A percentile compares a stretch with the other conserved stretches of the same genome.
phyloP scores from a whole-genome alignment of 2,329 filamentous ascomycete species.

The Parastagonospora nodorum region DNA sequence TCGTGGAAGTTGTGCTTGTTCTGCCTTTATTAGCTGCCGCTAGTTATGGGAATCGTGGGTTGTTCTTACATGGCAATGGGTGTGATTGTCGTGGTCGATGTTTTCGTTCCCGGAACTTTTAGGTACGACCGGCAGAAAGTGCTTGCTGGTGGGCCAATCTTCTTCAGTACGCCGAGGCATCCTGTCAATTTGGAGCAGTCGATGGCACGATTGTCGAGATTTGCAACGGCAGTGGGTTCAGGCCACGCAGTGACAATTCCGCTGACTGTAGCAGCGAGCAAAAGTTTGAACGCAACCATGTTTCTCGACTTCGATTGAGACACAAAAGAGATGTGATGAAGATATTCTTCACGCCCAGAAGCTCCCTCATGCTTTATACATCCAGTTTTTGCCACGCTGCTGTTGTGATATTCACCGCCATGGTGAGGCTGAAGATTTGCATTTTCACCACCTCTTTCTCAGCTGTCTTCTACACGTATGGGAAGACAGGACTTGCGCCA shows the following conservation, averaged over 20 bases:
- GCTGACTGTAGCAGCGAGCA: background rate
- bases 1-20: slow-evolving; percentile 1
- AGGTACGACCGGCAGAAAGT: slow-evolving; percentile 9
- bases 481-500: no score
- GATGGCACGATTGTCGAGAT: background rate
- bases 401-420: no score
- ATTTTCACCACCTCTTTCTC: no score
- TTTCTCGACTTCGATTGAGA: background rate
- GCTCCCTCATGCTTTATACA: no score
- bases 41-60: no score
- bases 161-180: slow-evolving; percentile 6
- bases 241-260: background rate
- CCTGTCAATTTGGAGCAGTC: slow-evolving; percentile 7
- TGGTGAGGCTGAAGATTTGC: no score
- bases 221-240: slow-evolving; percentile 1
- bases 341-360: no score
- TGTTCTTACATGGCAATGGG: slow-evolving; percentile 1
- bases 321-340: no score
- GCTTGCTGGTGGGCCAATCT: slow-evolving; percentile 7
- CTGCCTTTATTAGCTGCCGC: background rate
- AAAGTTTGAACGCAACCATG: slow-evolving; percentile 2
- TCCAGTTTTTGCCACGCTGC: no score
- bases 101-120: slow-evolving; percentile 2
- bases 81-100: background rate
- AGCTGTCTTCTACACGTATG: no score